Evolutionary conservation across 371 early-diverging fungal species (phyloP).

Genomic region (Phascolomyces articulosus): DNA sequence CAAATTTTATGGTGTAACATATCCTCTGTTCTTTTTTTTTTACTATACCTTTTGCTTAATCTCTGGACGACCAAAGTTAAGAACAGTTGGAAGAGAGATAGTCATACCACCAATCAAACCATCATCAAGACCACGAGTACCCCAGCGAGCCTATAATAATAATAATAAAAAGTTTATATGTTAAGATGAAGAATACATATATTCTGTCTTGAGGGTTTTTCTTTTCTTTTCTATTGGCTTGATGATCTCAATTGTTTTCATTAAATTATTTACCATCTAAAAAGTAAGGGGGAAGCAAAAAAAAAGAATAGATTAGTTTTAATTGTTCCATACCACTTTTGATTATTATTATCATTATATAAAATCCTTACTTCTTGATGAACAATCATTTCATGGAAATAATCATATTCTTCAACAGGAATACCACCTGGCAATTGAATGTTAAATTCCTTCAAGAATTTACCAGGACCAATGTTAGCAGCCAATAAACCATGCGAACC

Average conservation of each 20-base stretch:
- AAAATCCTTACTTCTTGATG: constrained; percentile 21
- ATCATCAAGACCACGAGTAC: constrained; percentile 46
- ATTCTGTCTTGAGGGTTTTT: background rate
- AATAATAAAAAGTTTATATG: background rate
- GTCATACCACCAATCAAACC: constrained; percentile 52
- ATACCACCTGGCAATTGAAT: constrained; percentile 54
- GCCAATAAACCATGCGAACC: constrained; percentile 40
- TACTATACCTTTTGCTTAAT: constrained; percentile 42
- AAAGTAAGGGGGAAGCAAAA: background rate
- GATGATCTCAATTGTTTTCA: no score
- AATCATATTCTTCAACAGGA: constrained; percentile 62
- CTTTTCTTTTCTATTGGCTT: no score
- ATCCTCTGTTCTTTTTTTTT: constrained; percentile 38
- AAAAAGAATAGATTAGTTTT: no score
- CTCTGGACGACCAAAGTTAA: constrained; percentile 45
- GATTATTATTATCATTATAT: no score
- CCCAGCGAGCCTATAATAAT: constrained; percentile 52
- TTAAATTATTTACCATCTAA: constrained; percentile 3
- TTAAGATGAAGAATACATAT: background rate
- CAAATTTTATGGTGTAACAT: constrained; percentile 54
- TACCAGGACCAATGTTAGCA: constrained; percentile 44
- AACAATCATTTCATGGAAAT: constrained; percentile 71
- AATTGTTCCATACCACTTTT: no score
- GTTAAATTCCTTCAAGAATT: constrained; percentile 33
- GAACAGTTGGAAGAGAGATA: constrained; percentile 65